Conservation (phyloP, 192 early-diverging fungal genomes). For the Backusella parvicylindrica region DNA sequence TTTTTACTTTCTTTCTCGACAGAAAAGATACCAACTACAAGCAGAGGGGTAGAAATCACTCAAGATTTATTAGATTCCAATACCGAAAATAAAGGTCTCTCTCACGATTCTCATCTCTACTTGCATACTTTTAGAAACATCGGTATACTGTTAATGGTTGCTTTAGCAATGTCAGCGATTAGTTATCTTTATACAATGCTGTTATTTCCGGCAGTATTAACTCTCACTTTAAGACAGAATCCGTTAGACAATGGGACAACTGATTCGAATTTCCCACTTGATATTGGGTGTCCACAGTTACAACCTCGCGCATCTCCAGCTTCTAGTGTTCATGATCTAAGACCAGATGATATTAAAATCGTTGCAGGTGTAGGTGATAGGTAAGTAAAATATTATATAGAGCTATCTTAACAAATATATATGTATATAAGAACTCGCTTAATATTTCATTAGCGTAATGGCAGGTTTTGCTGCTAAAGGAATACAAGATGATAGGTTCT, state of each 20-base stretch:
- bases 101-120: neutral
- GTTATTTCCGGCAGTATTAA: neutral
- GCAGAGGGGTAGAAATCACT: neutral
- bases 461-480: slow-evolving; percentile 53
- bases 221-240: neutral
- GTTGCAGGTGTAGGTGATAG: slow-evolving; percentile 54
- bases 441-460: slow-evolving; percentile 39
- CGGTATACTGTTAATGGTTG: neutral
- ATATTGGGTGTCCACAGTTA: slow-evolving; percentile 40
- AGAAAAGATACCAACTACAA: neutral
- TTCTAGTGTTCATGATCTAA: slow-evolving; percentile 40
- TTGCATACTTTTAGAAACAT: neutral
- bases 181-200: slow-evolving; percentile 11
- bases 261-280: neutral
- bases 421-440: neutral
- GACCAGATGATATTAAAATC: slow-evolving; percentile 53
- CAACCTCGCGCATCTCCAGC: slow-evolving; percentile 26
- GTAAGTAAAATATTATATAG: neutral
- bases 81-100: neutral
- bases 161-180: neutral
- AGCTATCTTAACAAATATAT: neutral
- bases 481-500: slow-evolving; percentile 8
- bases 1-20: neutral
- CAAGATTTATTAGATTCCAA: neutral
- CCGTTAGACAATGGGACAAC: neutral